Evolutionary conservation across 1,139 yeast genomes (phyloP).

Genomic region (Kazachstania sp.): DNA sequence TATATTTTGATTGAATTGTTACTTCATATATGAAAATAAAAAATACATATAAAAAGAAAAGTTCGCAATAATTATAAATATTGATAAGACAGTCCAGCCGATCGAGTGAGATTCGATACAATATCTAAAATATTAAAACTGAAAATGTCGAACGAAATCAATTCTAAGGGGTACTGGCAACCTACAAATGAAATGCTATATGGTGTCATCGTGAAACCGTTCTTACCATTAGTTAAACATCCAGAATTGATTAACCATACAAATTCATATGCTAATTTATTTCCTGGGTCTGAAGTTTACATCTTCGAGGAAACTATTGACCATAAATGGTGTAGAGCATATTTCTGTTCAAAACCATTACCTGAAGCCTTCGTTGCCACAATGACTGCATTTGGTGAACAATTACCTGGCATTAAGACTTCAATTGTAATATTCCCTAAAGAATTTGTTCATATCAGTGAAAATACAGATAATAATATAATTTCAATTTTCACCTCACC

Average conservation of each 20-base stretch:
- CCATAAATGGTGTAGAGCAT: constrained; percentile 74
- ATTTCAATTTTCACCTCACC: constrained; percentile 28
- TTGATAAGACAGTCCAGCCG: no score
- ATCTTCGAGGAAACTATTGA: constrained; percentile 56
- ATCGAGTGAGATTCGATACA: no score
- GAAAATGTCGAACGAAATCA: not conserved
- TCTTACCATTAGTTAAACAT: constrained; percentile 47
- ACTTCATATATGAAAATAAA: no score
- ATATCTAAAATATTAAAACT: no score
- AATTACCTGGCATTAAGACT: constrained; percentile 47
- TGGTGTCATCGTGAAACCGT: constrained; percentile 52
- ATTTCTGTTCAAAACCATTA: constrained; percentile 50
- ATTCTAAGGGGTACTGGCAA: constrained; percentile 32
- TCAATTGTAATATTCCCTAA: constrained; percentile 55
- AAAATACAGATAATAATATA: constrained; percentile 24
- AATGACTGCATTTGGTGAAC: constrained; percentile 37
- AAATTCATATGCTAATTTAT: constrained; percentile 43
- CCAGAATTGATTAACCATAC: constrained; percentile 26
- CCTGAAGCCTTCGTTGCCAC: constrained; percentile 62
- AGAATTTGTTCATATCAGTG: constrained; percentile 37
- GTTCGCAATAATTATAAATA: no score
- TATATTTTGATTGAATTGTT: no score
- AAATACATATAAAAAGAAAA: no score
- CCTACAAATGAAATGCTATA: constrained; percentile 37
- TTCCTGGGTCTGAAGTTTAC: constrained; percentile 76